Base-by-base conservation (phyloP, 257 asterid genomes). In the Plantago ovata region DNA sequence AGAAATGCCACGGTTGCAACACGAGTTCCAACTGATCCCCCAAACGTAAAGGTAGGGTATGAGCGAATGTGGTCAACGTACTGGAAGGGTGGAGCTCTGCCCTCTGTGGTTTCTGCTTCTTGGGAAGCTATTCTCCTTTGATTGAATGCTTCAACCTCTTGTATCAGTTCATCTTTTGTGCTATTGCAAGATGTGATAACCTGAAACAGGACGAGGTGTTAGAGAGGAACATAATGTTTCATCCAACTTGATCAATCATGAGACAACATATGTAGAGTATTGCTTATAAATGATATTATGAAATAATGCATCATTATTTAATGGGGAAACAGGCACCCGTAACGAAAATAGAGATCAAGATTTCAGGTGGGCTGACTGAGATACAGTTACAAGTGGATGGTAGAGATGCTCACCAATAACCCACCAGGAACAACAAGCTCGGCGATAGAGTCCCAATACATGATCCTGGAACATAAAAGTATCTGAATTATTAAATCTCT, bases 1-100 rank as follows among this genome's bases (percentile, higher is more conserved):
- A 78, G 86, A 77, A 88, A 92, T 14, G 95, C 98, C 57, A 84
- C 96, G 0, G 98, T 88, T 40, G 98, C 98, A 51, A 92, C 98
- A 10, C 98, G 93, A 1, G 98, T 81, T 19, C 98, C 98, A 53
- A 80, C 89, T 3, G 94, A 77, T 56, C 98, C 98, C 60, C 95
- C 96, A 59, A 92, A 88, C 77, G 78, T 79, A 48, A 88, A 88
- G 9, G 95, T 92, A 18, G 95, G 98, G 63, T 85, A 92, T 3
- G 96, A 65, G 61, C 94, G 96, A 47, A 87, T 69, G 62, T 91
- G 94, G 72, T 87, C 94, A 10, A 88, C 38, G 58, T 88, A 83
- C 19, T 77, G 88, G 77, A 92, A 86, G 52, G 70, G 67, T 58
- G 83, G 32, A 38, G 65, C 79, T 58, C 78, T 75, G 60, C 71